Conservation (phyloP, 768 basidiomycete species). For the Goffeauzyma gilvescens region DNA sequence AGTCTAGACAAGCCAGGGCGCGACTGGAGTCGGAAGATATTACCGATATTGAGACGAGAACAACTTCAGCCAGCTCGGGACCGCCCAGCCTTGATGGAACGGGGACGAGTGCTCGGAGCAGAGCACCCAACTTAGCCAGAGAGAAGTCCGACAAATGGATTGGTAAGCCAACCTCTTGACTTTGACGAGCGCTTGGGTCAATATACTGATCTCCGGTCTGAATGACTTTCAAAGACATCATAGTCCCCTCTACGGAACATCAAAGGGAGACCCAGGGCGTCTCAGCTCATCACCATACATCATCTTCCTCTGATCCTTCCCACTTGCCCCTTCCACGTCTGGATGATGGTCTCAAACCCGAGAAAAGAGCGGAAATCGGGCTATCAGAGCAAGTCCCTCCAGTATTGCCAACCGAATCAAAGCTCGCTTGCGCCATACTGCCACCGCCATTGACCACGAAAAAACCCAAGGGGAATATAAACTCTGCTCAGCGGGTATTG, state of each 20-base stretch:
- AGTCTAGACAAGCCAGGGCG: neutral
- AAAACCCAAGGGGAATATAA: neutral
- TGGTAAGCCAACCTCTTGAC: conserved; percentile 15
- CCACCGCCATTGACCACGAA: neutral
- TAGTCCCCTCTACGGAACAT: conserved; percentile 9
- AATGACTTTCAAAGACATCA: conserved; percentile 25
- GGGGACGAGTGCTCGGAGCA: neutral
- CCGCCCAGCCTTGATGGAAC: conserved; percentile 7
- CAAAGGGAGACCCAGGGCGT: neutral
- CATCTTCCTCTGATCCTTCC: neutral
- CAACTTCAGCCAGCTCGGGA: conserved; percentile 9
- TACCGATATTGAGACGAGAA: conserved; percentile 1
- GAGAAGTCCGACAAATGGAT: conserved; percentile 27
- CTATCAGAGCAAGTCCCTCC: conserved; percentile 3
- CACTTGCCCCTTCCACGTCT: neutral
- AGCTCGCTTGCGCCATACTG: neutral
- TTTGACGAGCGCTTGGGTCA: neutral
- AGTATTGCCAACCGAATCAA: neutral
- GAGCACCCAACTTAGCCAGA: neutral
- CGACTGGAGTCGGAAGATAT: neutral
- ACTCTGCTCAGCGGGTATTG: neutral
- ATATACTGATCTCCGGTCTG: neutral
- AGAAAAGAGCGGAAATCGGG: neutral
- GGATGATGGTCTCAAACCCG: neutral
- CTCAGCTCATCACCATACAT: neutral